Evolutionary conservation across 23 red algal genomes (phyloP).

Genomic region (Cyanidiococcus yangmingshanensis): DNA sequence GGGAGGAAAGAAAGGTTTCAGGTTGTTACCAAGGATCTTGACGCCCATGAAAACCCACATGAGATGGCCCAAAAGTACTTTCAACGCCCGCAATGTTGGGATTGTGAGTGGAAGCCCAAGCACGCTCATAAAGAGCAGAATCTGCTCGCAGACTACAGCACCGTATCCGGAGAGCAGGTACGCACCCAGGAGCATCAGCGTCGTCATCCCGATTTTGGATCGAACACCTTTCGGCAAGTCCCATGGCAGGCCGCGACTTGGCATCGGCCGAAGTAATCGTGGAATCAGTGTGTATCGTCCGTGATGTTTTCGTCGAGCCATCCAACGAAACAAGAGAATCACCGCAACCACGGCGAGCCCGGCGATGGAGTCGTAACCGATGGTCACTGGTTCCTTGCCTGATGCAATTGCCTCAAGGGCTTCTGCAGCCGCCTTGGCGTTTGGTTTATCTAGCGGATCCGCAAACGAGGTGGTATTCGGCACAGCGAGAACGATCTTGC

Average conservation of each 20-base stretch:
- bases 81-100: slow-evolving; percentile 82
- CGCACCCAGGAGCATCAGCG: slow-evolving; percentile 66
- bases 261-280: neutral
- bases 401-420: slow-evolving; percentile 11
- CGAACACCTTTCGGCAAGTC: slow-evolving; percentile 37
- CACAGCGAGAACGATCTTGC: neutral
- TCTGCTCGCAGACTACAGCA: slow-evolving; percentile 64
- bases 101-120: slow-evolving; percentile 82
- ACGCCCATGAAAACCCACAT: slow-evolving; percentile 99
- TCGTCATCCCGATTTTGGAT: slow-evolving; percentile 55
- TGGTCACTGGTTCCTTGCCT: slow-evolving; percentile 11
- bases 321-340: neutral
- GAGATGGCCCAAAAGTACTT: slow-evolving; percentile 88
- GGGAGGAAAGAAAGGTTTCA: slow-evolving; percentile 94
- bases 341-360: neutral
- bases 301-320: neutral
- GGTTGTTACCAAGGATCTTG: slow-evolving; percentile 60
- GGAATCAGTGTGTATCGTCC: neutral
- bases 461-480: neutral
- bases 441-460: slow-evolving; percentile 16
- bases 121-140: slow-evolving; percentile 60
- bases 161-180: slow-evolving; percentile 95
- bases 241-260: slow-evolving; percentile 8
- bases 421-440: slow-evolving; percentile 13
- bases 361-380: slow-evolving; percentile 19